Base-by-base conservation (phyloP, 2,329 filamentous ascomycete species). In the Ascomycota sp. region DNA sequence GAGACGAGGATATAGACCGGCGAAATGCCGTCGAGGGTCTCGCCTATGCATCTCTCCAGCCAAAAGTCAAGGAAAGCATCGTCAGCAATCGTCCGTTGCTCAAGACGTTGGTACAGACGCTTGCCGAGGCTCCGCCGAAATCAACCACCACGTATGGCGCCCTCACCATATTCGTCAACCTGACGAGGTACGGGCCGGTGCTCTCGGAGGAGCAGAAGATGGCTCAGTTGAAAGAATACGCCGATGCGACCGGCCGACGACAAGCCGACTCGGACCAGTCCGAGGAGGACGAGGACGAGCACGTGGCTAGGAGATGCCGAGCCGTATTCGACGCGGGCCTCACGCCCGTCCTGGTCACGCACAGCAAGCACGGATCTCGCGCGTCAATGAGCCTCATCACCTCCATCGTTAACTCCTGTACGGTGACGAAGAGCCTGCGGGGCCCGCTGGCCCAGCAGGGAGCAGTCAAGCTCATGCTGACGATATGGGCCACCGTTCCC, bases 171-270 rank as follows among this genome's bases (percentile, higher is more conserved):
- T 67, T 95, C 41, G 62, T 72, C 35, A 93, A 95, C 47, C 59
- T 98, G 34, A 92, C 82, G 10, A 64, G 68, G 25, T 95, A 92
- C 49, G 66, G 70, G 29, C 83, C 83, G 6, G 61, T 62, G 7
- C 62, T 84, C 29, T 76, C 81, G 0, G 86, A 93, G 40, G 89
- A 98, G 53, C 77, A 93, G 46, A 89, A 80, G 47, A 81, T 98
- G 58, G 69, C 69, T 6, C 80, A 98, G 50, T 66, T 98, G 31
- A 93, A 92, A 58, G 81, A 83, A 2, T 98, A 95, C 46, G 89
- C 89, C 10, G 81, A 92, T 48, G 78, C 82, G 1, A 73, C 74
- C 6, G 83, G 81, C 46, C 68, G 69, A 21, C 16, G 5, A 39
- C 49, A 66, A n/a, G 50, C 61, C 0, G 57, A 64, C 3, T 59